Evolutionary conservation across 768 basidiomycete species (phyloP).

Genomic region (Lenzites betulinus): DNA sequence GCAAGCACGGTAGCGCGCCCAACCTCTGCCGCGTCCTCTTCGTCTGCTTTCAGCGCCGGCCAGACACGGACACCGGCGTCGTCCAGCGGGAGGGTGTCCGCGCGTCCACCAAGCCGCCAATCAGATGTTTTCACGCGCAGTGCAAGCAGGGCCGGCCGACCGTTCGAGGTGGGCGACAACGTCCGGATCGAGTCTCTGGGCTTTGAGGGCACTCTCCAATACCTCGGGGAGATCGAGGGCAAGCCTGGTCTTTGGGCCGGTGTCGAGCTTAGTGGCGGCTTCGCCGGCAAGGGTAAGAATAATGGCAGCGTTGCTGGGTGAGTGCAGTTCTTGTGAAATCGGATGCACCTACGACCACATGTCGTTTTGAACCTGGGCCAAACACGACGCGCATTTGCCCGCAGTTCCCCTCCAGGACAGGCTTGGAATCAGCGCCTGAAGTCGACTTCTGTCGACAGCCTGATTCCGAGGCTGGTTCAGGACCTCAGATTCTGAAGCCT

Average conservation of each 20-base stretch:
- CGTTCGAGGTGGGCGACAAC: slow-evolving; percentile 74
- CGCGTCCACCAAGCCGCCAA: slow-evolving; percentile 66
- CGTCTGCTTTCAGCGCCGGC: slow-evolving; percentile 40
- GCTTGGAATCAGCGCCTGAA: too few species aligned
- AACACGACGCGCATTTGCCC: too few species aligned
- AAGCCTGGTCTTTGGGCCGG: slow-evolving; percentile 93
- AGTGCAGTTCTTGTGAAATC: slow-evolving; percentile 36
- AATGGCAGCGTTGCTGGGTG: slow-evolving; percentile 89
- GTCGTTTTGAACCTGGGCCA: too few species aligned
- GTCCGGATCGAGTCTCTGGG: slow-evolving; percentile 89
- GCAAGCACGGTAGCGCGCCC: slow-evolving; percentile 49
- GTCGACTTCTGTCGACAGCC: too few species aligned
- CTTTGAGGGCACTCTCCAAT: slow-evolving; percentile 81
- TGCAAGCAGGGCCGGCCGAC: slow-evolving; percentile 45
- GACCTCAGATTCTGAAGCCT: too few species aligned
- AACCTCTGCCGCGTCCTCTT: slow-evolving; percentile 62
- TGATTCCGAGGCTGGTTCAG: too few species aligned
- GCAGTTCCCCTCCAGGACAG: too few species aligned
- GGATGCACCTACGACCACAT: background rate
- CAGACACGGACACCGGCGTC: slow-evolving; percentile 29
- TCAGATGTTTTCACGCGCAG: slow-evolving; percentile 58
- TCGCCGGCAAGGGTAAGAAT: slow-evolving; percentile 92
- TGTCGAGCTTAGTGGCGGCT: slow-evolving; percentile 85
- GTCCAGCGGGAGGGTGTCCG: slow-evolving; percentile 54
- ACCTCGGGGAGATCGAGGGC: slow-evolving; percentile 83